Base-by-base conservation (phyloP, 202 grass and related monocot genomes). In the Digitaria exilis region DNA sequence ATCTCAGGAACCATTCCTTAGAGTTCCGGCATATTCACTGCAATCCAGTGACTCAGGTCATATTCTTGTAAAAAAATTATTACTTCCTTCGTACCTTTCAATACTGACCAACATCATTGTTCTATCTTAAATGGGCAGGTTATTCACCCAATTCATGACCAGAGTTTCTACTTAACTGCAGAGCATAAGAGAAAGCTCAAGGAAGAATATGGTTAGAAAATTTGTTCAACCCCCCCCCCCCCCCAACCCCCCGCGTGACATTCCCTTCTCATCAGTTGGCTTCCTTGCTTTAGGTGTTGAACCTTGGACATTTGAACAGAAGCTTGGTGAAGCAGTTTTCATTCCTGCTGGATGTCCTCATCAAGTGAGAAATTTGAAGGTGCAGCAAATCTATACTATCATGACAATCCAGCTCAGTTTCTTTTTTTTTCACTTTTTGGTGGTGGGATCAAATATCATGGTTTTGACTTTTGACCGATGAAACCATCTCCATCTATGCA, bases 341-440 rank as follows among this genome's bases (percentile, higher is more conserved):
- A 94, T 97, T 79, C 94, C 94, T 8, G 89, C 87, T 62, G 94
- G 94, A 66, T 97, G 94, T 80, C 91, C 94, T 58, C 91, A 97
- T 84, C 91, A 97, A 88, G 87, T 97, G 43, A 88, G 91, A 83
- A 97, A 97, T 79, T 64, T 97, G 71, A 97, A 94, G 89, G 89
- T 94, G 72, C 18, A 35, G 55, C 51, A 15, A 12, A 56, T 45
- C 49, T 79, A 35, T n/a, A 46, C 12, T 22, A 29, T 6, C 57
- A n/a, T 67, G 18, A 19, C 56, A 80, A 26, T 30, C 44, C 55
- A 67, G 39, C 7, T 87, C 14, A 12, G 32, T 12, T 62, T 34
- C 52, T 6, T 35, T 64, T 19, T 30, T 43, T 52, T 37, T 58
- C 17, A 4, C 9, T 19, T 78, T 57, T 18, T 65, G 41, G 32